These are phyloP conservation scores for Paecilomyces niveus DNA, from an alignment of 2,329 filamentous ascomycete species.

Conservation along the genomic window DNA sequence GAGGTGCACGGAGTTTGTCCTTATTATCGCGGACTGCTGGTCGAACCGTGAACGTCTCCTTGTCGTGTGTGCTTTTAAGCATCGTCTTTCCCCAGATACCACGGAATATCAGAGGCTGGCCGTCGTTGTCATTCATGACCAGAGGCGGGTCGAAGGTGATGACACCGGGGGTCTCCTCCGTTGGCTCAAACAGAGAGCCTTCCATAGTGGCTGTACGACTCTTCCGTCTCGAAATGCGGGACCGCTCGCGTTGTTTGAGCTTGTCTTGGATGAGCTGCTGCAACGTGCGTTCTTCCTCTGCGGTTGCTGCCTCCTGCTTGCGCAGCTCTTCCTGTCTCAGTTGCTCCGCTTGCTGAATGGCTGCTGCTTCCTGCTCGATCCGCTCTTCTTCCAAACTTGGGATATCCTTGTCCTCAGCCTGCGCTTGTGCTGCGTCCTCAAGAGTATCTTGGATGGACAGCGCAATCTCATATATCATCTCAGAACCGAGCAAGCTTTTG, in stretches of 20 bases:
- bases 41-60: constrained; percentile 60
- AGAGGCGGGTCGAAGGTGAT: constrained; percentile 38
- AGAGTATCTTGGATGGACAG: constrained; percentile 61
- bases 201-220: constrained; percentile 29
- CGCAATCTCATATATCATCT: constrained; percentile 59
- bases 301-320: constrained; percentile 34
- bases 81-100: constrained; percentile 63
- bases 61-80: constrained; percentile 58
- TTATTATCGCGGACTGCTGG: constrained; percentile 49
- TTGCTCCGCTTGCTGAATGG: constrained; percentile 49
- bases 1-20: constrained; percentile 48
- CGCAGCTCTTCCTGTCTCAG: constrained; percentile 43
- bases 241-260: constrained; percentile 28
- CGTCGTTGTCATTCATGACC: constrained; percentile 55
- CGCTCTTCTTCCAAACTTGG: constrained; percentile 87
- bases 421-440: constrained; percentile 75
- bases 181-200: constrained; percentile 18
- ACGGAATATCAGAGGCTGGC: constrained; percentile 61
- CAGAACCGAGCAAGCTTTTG: constrained; percentile 55
- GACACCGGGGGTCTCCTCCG: constrained; percentile 27
- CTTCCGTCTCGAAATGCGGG: constrained; percentile 29
- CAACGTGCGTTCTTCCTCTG: constrained; percentile 33
- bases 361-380: constrained; percentile 68
- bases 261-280: constrained; percentile 33
- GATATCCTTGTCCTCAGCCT: constrained; percentile 66